Conservation (phyloP, 2,329 filamentous ascomycete genomes). For the Fonsecaea monophora region DNA sequence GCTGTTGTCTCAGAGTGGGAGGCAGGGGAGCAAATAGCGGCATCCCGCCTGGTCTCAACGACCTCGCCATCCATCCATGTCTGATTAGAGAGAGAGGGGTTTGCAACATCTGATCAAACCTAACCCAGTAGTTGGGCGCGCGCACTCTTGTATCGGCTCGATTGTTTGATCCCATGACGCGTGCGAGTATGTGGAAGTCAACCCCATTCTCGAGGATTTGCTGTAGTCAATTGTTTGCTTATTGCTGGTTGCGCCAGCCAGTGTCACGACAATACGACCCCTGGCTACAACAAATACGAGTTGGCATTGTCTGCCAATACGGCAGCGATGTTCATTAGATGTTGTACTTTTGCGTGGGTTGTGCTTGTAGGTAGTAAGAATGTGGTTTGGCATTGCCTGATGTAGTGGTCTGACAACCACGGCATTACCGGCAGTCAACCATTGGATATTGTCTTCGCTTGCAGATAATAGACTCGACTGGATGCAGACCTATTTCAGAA, state of each 20-base stretch:
- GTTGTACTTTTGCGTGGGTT: background rate
- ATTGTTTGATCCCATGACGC: background rate
- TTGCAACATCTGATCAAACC: background rate
- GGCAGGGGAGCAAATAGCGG: too few species aligned
- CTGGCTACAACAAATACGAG: too few species aligned
- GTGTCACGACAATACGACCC: background rate
- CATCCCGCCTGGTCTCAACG: too few species aligned
- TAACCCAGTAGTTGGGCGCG: background rate
- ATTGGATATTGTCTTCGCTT: too few species aligned
- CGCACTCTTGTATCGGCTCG: background rate
- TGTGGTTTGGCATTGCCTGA: background rate
- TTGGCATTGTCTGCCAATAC: too few species aligned
- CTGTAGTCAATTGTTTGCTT: background rate
- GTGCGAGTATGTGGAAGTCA: background rate
- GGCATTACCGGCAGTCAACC: background rate
- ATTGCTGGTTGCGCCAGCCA: background rate
- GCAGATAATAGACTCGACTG: background rate
- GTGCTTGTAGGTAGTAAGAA: background rate
- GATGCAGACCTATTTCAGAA: too few species aligned
- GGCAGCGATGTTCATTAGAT: too few species aligned
- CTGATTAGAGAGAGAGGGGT: background rate
- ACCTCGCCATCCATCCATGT: background rate
- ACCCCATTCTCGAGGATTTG: background rate
- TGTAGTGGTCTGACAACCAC: conserved; percentile 1
- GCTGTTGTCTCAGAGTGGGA: too few species aligned